Evolutionary conservation across 2,329 filamentous ascomycete species (phyloP), one percentile per base, ranked within the genome.

Genomic region (Hypocreales sp.): DNA sequence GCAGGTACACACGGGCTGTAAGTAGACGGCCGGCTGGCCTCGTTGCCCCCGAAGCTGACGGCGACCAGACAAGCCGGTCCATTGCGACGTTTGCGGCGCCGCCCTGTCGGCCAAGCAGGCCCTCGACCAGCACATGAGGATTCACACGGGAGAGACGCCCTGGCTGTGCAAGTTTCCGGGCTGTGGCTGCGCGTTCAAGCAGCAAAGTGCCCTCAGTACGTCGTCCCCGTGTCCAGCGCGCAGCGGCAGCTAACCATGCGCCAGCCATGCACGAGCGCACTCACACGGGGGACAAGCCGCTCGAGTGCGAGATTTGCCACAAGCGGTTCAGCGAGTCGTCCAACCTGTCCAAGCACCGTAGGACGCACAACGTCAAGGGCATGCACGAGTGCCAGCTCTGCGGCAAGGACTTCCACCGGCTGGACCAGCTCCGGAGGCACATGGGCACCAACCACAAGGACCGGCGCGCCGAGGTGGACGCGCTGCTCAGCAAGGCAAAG

Each of bases 21-120:
- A 55, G 68, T 56, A 11, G 7, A 23, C 12, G 14, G 24, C 15
- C 2, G 11, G 3, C 20, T 16, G 15, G 18, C 22, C 31, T 35
- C 15, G 18, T n/a, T n/a, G n/a, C n/a, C n/a, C n/a, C 23, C 18
- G 15, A 22, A 11, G n/a, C 32, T 30, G 12, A 37, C 26, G 26
- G 11, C 20, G 17, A 26, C 2, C 27, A 74, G 72, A 61, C 40
- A 76, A 76, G 46, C 66, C 69, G 6, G 70, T 65, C 30, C 51
- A 56, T 24, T 77, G 71, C 35, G 41, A 53, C 2, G 53, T 58
- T 13, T 80, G 75, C 39, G 54, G 58, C 8, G 54, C 67, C 31
- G 54, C 55, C 4, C 71, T 79, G 40, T 78, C 74, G 1, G 73
- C 73, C 3, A 68, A 72, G 38, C 74, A 79, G 44, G 70, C 76